These are phyloP conservation scores for Starmerella powellii DNA, from an alignment of 805 yeast genomes.

Conservation along the genomic window DNA sequence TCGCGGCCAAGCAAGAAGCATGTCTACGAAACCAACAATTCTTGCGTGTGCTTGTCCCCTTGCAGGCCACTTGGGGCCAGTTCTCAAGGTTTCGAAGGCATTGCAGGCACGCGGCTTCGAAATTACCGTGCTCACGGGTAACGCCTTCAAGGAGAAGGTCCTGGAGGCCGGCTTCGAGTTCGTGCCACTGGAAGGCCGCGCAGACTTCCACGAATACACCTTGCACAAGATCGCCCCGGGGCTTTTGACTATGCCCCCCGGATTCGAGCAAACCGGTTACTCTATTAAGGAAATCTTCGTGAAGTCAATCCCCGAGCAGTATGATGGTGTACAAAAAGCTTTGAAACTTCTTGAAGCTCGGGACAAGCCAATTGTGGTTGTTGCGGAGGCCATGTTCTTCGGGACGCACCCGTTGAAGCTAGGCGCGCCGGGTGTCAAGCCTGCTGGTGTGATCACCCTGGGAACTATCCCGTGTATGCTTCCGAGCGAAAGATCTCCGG, in stretches of 20 bases:
- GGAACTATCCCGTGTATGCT: conserved; percentile 3
- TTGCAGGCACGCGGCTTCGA: background rate
- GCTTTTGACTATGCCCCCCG: background rate
- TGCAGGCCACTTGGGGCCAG: conserved; percentile 2
- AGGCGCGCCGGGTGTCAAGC: background rate
- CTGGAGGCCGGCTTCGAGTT: background rate
- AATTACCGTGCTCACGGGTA: background rate
- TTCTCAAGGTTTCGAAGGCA: background rate
- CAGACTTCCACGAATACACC: background rate
- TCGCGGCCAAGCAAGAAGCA: no score
- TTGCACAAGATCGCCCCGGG: conserved; percentile 1
- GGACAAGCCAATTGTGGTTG: background rate
- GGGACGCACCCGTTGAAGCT: background rate
- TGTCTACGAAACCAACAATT: background rate
- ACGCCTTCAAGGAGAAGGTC: conserved; percentile 1
- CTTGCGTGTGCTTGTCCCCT: conserved; percentile 1
- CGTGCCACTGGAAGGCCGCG: background rate
- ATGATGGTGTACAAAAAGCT: background rate
- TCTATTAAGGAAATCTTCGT: conserved; percentile 1
- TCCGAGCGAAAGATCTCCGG: background rate
- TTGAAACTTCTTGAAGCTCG: background rate
- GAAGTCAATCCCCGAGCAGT: conserved; percentile 2
- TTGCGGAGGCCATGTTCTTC: conserved; percentile 1
- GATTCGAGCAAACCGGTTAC: conserved; percentile 1
- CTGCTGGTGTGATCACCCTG: background rate